Evolutionary conservation across 2,329 filamentous ascomycete species (phyloP).

Genomic region (Talaromyces albobiverticillius): DNA sequence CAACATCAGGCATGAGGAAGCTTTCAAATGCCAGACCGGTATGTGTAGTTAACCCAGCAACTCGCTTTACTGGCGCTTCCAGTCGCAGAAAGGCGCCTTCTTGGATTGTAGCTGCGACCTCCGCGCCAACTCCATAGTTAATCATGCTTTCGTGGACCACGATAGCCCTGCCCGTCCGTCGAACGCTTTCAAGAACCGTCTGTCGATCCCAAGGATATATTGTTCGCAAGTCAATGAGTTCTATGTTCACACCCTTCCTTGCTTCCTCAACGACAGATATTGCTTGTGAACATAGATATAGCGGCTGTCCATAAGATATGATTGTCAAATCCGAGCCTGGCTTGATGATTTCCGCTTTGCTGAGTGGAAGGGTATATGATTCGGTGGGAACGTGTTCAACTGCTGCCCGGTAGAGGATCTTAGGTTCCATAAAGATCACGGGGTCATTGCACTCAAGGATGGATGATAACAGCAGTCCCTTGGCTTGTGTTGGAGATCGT

Average conservation of each 20-base stretch:
- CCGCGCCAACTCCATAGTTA: constrained; percentile 83
- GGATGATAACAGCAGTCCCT: constrained; percentile 74
- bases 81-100: constrained; percentile 80
- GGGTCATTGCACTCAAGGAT: constrained; percentile 78
- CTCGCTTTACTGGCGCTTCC: constrained; percentile 79
- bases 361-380: constrained; percentile 77
- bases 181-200: constrained; percentile 75
- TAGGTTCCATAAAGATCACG: constrained; percentile 90
- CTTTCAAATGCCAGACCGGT: constrained; percentile 75
- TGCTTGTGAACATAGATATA: constrained; percentile 78
- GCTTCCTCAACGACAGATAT: constrained; percentile 74
- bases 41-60: constrained; percentile 89
- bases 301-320: constrained; percentile 82
- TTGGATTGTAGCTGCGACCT: constrained; percentile 84
- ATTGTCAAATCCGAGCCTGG: constrained; percentile 77
- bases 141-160: constrained; percentile 92
- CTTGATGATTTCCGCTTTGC: constrained; percentile 80
- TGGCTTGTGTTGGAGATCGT: constrained; percentile 80
- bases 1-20: constrained; percentile 80
- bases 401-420: constrained; percentile 85
- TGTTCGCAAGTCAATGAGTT: constrained; percentile 83
- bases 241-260: constrained; percentile 66
- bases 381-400: constrained; percentile 85
- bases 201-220: constrained; percentile 89
- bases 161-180: constrained; percentile 80